A percentile compares a stretch with the other conserved stretches of the same genome.
These are phyloP conservation scores for Pythium brachiatum DNA, from an alignment of 352 stramenopile species.

Conservation along the genomic window DNA sequence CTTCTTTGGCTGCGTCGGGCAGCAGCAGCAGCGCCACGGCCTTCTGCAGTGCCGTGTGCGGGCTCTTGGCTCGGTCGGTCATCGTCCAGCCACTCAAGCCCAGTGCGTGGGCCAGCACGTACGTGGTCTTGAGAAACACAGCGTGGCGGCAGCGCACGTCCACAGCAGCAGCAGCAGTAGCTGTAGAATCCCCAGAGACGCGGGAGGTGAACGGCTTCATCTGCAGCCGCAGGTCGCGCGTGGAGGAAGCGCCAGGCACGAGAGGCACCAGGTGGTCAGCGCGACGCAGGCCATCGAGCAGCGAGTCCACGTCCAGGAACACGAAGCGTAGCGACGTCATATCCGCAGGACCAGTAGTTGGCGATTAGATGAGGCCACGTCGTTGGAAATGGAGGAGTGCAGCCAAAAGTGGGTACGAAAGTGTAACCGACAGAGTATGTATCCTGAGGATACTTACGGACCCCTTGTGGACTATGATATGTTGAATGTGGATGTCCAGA, in stretches of 20 bases:
- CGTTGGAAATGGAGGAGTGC: too few relatives aligned
- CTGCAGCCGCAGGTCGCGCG: constrained; percentile 4
- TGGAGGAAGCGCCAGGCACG: not conserved
- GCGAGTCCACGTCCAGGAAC: constrained; percentile 9
- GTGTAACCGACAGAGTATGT: not conserved
- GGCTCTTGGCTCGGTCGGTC: constrained; percentile 1
- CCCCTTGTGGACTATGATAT: too few relatives aligned
- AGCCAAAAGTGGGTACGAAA: too few relatives aligned
- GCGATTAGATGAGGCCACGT: not conserved
- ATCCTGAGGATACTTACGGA: not conserved
- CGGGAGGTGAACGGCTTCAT: constrained; percentile 4
- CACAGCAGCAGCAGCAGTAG: too few relatives aligned
- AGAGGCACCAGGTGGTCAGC: constrained; percentile 1
- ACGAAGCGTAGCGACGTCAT: constrained; percentile 4
- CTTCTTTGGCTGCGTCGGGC: not conserved
- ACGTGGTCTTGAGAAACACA: not conserved
- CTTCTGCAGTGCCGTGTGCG: constrained; percentile 3
- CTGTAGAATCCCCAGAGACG: not conserved
- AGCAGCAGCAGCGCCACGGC: not conserved
- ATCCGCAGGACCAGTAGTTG: too few relatives aligned
- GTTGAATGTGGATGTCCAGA: too few relatives aligned
- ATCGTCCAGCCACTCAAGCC: not conserved
- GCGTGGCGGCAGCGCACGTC: not conserved
- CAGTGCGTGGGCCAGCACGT: constrained; percentile 1
- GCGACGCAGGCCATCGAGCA: constrained; percentile 10